These are phyloP conservation scores for Rubia balearica DNA, from an alignment of 305 asterid species.

Conservation along the genomic window DNA sequence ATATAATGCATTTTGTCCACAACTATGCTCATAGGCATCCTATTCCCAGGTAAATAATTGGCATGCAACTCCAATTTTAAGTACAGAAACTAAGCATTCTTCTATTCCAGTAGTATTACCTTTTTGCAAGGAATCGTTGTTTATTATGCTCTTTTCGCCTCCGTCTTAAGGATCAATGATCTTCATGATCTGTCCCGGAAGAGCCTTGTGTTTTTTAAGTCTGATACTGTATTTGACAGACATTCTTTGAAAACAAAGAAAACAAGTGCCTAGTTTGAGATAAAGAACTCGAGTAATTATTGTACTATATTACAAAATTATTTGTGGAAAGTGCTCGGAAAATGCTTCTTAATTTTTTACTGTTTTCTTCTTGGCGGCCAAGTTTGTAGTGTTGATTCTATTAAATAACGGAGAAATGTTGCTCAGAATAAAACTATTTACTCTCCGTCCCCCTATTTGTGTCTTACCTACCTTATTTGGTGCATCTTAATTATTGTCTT, in stretches of 20 bases:
- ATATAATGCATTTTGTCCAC: conserved; percentile 17
- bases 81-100: conserved; percentile 12
- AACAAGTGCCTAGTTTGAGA: background rate
- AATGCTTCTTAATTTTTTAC: background rate
- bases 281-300: background rate
- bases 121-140: background rate
- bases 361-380: background rate
- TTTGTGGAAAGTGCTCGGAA: background rate
- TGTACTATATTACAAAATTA: background rate
- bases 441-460: no score
- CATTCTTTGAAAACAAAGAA: conserved; percentile 16
- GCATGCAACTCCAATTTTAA: conserved; percentile 22
- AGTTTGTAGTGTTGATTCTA: background rate
- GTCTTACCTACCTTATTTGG: no score
- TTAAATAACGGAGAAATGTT: no score
- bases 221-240: conserved; percentile 42
- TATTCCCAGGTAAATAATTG: conserved; percentile 10
- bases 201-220: background rate
- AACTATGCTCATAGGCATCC: conserved; percentile 22
- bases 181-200: conserved; percentile 28
- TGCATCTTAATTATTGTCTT: no score
- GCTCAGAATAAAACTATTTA: no score
- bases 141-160: background rate
- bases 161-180: conserved; percentile 21
- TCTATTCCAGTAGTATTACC: background rate